Conservation (phyloP, 2,329 filamentous ascomycete genomes). For the Penicillium expansum region DNA sequence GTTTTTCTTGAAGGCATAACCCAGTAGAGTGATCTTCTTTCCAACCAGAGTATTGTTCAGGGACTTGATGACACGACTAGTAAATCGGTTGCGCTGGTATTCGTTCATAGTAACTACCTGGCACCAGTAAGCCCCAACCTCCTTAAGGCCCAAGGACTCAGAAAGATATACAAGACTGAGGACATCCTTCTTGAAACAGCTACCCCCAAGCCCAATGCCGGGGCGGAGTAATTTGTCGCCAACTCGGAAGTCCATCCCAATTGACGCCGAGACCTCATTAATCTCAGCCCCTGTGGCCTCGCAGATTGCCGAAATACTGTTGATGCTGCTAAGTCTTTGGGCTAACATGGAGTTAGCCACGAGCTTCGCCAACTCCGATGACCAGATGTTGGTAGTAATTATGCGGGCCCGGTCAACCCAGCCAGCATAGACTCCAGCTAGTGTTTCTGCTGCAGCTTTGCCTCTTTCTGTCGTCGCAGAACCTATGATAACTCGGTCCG, state of each 20-base stretch:
- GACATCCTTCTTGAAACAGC: slow-evolving; percentile 79
- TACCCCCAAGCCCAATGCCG: slow-evolving; percentile 73
- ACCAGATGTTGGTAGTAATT: slow-evolving; percentile 71
- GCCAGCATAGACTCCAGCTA: slow-evolving; percentile 64
- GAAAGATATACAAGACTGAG: slow-evolving; percentile 71
- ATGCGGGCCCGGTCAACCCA: slow-evolving; percentile 69
- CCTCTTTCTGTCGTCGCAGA: slow-evolving; percentile 61
- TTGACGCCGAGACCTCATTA: slow-evolving; percentile 64
- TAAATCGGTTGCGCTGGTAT: slow-evolving; percentile 68
- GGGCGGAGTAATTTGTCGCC: slow-evolving; percentile 70
- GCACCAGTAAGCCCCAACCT: slow-evolving; percentile 73
- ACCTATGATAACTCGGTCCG: slow-evolving; percentile 73
- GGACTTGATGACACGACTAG: slow-evolving; percentile 61
- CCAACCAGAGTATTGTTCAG: slow-evolving; percentile 66
- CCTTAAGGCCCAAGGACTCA: slow-evolving; percentile 64
- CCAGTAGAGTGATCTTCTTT: slow-evolving; percentile 72
- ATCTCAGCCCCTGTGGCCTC: slow-evolving; percentile 72
- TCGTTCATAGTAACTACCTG: slow-evolving; percentile 74
- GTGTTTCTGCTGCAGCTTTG: slow-evolving; percentile 58
- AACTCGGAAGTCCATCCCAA: slow-evolving; percentile 69
- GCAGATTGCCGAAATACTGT: slow-evolving; percentile 73
- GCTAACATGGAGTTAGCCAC: slow-evolving; percentile 77
- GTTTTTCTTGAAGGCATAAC: slow-evolving; percentile 77
- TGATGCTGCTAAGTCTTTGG: slow-evolving; percentile 76
- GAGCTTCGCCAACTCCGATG: slow-evolving; percentile 74